phyloP scores from a whole-genome alignment of 2,329 filamentous ascomycete genomes.

The Fusarium avenaceum region DNA sequence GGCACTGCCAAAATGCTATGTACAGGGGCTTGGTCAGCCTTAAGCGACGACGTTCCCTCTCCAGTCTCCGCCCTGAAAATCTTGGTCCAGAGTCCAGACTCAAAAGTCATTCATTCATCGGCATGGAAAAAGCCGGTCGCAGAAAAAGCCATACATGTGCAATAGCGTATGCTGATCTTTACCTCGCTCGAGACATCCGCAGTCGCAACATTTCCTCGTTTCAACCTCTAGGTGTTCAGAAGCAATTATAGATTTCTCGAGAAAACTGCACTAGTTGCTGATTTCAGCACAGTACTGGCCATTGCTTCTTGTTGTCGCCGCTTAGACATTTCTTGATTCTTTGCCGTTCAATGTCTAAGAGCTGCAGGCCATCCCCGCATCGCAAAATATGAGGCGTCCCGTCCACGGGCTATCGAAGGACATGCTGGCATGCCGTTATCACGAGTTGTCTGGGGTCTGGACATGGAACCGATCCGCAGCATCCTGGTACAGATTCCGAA shows the following conservation, averaged over 20 bases:
- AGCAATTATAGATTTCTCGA: constrained; percentile 52
- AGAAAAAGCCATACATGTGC: not conserved
- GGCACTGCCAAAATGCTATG: not conserved
- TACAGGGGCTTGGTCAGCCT: constrained; percentile 15
- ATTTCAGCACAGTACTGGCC: constrained; percentile 3
- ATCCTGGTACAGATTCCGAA: constrained; percentile 10
- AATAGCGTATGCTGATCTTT: constrained; percentile 25
- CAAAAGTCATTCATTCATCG: not conserved
- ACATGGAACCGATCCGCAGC: constrained; percentile 1
- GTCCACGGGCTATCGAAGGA: constrained; percentile 14
- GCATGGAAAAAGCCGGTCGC: not conserved
- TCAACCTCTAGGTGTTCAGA: constrained; percentile 39
- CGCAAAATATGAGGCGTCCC: constrained; percentile 21
- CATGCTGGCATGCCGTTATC: constrained; percentile 4
- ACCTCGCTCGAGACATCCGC: constrained; percentile 6
- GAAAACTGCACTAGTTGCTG: constrained; percentile 49
- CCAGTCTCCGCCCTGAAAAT: constrained; percentile 24
- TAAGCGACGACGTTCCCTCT: constrained; percentile 11
- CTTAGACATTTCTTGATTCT: constrained; percentile 5
- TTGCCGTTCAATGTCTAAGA: constrained; percentile 33
- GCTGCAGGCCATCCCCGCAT: constrained; percentile 37
- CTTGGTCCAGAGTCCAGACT: not conserved
- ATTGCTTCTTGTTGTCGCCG: constrained; percentile 25
- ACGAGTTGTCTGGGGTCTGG: constrained; percentile 1
- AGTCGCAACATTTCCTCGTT: constrained; percentile 31